Evolutionary conservation across 2,329 filamentous ascomycete species (phyloP), one percentile per base, ranked within the genome.

Genomic region (Fusarium cyanostomum): DNA sequence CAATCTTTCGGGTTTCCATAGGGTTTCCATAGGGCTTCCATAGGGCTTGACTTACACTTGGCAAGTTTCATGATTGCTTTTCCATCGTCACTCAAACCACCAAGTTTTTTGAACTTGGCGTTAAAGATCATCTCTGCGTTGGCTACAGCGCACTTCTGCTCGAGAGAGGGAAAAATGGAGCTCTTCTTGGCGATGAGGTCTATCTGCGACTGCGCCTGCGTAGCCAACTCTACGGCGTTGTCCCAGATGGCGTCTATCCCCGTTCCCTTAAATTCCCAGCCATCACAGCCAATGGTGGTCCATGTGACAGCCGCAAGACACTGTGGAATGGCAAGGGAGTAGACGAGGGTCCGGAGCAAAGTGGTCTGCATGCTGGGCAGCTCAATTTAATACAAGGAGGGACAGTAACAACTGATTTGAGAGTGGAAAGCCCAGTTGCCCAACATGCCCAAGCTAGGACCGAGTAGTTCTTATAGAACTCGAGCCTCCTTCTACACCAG

Each of bases 181-280:
- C 7, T 5, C 13, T 34, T 26, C 9, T 37, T 49, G 44, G 52
- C 43, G 18, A 55, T 49, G 31, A 37, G 16, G 37, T 55, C 52
- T 30, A 55, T 55, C n/a, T 55, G 43, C 13, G 41, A 39, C 34
- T 39, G 50, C 28, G 50, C 41, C 39, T 53, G 33, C 9, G 24
- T 31, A 30, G 50, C n/a, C 33, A 53, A 15, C 5, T 27, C 35
- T 21, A 55, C 21, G 4, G 52, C 43, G 35, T 55, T 49, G 11
- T 49, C 37, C 52, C 52, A 55, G 12, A 55, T 42, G 5, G 27
- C n/a, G 30, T 55, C 27, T 8, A 55, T 55, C 2, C 28, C 18
- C 37, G 34, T 30, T 15, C 44, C 52, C n/a, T 55, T 18, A 16
- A 42, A 55, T 4, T 31, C n/a, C 52, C 52, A 55, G 37, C 27